Base-by-base conservation (phyloP, 2,329 filamentous ascomycete species). In the Colletotrichum tabaci region DNA sequence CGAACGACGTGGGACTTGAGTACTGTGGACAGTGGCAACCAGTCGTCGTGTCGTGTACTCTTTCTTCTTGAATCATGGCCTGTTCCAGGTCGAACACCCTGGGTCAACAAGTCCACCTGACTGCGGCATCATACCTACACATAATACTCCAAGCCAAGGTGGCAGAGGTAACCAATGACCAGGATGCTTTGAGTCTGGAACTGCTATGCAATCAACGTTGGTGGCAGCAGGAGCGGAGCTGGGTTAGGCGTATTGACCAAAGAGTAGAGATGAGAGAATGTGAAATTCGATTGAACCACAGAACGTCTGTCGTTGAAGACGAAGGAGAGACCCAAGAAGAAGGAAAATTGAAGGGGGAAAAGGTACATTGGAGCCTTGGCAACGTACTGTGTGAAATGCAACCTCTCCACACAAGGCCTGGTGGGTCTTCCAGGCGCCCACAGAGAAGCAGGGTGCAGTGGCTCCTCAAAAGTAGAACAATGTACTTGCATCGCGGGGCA, bases 71-170 rank as follows among this genome's bases (percentile, higher is more conserved):
- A 52, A 58, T 46, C 61, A 35, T 53, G 47, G 15, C 47, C 53
- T 60, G 61, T 49, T 69, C 61, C 55, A 69, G 65, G 53, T 35
- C 61, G 35, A 65, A 64, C 52, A 50, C 52, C 52, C 61, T 50
- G 42, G 66, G 46, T 44, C 61, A 46, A 62, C 55, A 46, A 30
- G 65, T 67, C 38, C 64, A 50, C 46, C 35, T 30, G 15, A 23
- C 23, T 23, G 38, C 38, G 40, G 30, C 23, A 61, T 49, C n/a
- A 66, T 58, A 40, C 2, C 50, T 69, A 60, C 35, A 38, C 8
- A 38, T 8, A 38, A 38, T 9, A 38, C 35, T 38, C 8, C 35
- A 3, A 35, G 61, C 21, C 42, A 44, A 47, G 26, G 23, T 50
- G 50, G 46, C 26, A 61, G n/a, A 50, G 46, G 15, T 40, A 49